Evolutionary conservation across 257 asterid genomes (phyloP).

Genomic region (Buddleja alternifolia): DNA sequence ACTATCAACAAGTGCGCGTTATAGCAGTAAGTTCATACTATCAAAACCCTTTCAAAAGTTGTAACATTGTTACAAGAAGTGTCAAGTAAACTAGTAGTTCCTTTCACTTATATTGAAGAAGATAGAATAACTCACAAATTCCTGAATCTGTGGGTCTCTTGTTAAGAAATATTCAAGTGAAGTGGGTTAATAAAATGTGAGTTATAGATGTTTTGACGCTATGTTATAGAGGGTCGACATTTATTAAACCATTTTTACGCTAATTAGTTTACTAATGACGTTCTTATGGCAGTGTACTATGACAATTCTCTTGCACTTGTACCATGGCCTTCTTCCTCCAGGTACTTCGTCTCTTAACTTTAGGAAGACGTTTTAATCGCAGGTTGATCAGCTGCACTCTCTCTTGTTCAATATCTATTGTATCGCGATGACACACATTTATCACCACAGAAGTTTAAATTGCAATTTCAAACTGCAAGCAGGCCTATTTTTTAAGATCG

Average conservation of each 20-base stretch:
- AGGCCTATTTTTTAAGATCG: no score
- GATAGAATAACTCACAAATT: not conserved
- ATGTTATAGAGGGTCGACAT: not conserved
- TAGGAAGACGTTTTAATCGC: not conserved
- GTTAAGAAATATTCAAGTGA: not conserved
- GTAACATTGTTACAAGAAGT: not conserved
- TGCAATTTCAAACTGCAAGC: not conserved
- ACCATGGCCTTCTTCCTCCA: slow-evolving; percentile 4
- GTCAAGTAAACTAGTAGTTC: not conserved
- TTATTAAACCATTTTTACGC: not conserved
- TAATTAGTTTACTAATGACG: not conserved
- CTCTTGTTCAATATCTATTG: not conserved
- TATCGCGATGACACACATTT: not conserved
- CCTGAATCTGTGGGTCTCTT: not conserved
- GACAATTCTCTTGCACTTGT: slow-evolving; percentile 24
- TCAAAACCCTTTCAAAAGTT: not conserved
- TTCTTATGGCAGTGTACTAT: slow-evolving; percentile 19
- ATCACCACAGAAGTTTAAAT: not conserved
- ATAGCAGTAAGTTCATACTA: slow-evolving; percentile 18
- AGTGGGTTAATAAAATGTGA: no score
- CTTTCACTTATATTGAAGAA: not conserved
- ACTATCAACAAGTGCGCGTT: slow-evolving; percentile 17
- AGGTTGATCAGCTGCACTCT: no score
- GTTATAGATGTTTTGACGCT: not conserved
- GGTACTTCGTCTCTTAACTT: slow-evolving; percentile 8